These are phyloP conservation scores for Alloteropsis semialata DNA, from an alignment of 176 grass and related monocot species.

Conservation along the genomic window DNA sequence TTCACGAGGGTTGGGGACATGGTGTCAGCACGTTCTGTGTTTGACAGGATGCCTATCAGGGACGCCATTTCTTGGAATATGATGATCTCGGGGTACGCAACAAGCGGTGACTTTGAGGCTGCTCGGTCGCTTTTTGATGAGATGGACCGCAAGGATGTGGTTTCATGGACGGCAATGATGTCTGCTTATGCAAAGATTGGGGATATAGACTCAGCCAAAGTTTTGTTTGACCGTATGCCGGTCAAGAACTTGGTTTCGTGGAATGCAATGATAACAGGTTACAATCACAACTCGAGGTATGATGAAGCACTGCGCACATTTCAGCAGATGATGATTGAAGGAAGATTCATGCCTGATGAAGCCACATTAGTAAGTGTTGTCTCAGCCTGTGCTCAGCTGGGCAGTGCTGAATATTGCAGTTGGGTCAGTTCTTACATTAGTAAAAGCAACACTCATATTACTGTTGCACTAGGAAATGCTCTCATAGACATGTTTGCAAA, in stretches of 20 bases:
- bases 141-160: slow-evolving; percentile 48
- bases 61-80: slow-evolving; percentile 50
- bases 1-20: slow-evolving; percentile 26
- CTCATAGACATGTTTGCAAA: slow-evolving; percentile 59
- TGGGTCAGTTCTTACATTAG: slow-evolving; percentile 50
- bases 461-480: slow-evolving; percentile 48
- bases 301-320: slow-evolving; percentile 40
- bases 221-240: slow-evolving; percentile 46
- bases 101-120: neutral
- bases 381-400: slow-evolving; percentile 38
- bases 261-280: slow-evolving; percentile 43
- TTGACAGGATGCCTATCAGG: slow-evolving; percentile 39
- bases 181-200: slow-evolving; percentile 47
- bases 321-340: slow-evolving; percentile 47
- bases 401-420: slow-evolving; percentile 43
- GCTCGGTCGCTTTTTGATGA: slow-evolving; percentile 26
- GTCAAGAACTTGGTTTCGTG: slow-evolving; percentile 44
- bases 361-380: slow-evolving; percentile 44
- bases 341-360: slow-evolving; percentile 38
- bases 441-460: slow-evolving; percentile 27
- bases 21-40: slow-evolving; percentile 14
- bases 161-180: slow-evolving; percentile 45
- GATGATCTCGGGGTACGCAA: slow-evolving; percentile 47
- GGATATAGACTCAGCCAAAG: slow-evolving; percentile 35
- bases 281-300: slow-evolving; percentile 51